Base-by-base conservation (phyloP, 2,329 filamentous ascomycete genomes). In the Gliomastix tumulicola region DNA sequence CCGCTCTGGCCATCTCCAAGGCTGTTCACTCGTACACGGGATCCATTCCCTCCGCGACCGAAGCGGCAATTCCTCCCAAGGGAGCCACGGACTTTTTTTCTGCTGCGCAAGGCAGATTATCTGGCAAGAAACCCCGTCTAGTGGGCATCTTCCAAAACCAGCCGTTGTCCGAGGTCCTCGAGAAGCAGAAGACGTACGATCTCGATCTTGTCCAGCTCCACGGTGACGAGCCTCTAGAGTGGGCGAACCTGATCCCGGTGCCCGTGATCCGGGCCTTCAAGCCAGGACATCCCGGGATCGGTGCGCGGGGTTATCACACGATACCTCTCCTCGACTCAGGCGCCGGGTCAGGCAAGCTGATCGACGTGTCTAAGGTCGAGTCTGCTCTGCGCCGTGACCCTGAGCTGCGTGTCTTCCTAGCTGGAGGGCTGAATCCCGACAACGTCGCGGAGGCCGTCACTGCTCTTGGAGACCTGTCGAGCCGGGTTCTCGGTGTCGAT, bases 111-210 rank as follows among this genome's bases (percentile, higher is more conserved):
- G 54, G 59, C 21, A 63, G 66, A 40, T 57, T 81, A 5, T 59
- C 71, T 55, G 54, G 68, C 55, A 54, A 76, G 12, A 63, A 84
- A 9, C 82, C 90, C 1, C 71, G 92, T 4, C 71, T 98, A 1
- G 92, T 95, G 6, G 92, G 92, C 39, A 90, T 98, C 3, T 98
- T 98, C 66, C 83, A 86, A 50, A 85, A 96, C 56, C 90, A 97
- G 54, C 79, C 90, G 1, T 69, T 98, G 9, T 75, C 78, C 23
- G 88, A 95, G 48, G 71, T 98, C 7, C 68, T 97, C 35, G 74
- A 81, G 44, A 79, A 90, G 56, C 85, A 94, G 49, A 76, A 76
- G 45, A 68, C 79, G 11, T 79, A 95, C 45, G 70, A 74, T 32
- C 75, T 98, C 30, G 92, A 98, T 55, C 66, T 95, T 36, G 86